Conservation (phyloP, 1,284 basidiomycete species). For the Marasmius tenuissimus region DNA sequence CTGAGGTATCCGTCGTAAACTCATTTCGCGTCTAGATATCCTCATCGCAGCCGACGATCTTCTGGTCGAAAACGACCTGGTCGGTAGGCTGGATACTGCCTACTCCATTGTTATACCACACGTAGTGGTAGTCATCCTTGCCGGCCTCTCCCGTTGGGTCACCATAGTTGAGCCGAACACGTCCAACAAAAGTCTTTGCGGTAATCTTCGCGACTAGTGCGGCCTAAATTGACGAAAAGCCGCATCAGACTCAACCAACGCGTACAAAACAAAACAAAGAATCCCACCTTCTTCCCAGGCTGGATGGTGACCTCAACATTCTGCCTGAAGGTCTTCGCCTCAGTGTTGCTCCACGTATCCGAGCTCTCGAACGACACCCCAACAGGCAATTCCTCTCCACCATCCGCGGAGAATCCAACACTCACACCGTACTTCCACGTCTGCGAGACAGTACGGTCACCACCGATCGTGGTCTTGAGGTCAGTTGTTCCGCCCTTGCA, state of each 20-base stretch:
- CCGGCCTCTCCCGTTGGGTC: neutral
- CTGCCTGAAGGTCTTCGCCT: constrained; percentile 2
- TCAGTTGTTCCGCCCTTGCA: constrained; percentile 1
- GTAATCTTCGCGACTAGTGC: neutral
- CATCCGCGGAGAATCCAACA: neutral
- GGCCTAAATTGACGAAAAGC: neutral
- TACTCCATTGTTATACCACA: neutral
- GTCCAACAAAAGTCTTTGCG: neutral
- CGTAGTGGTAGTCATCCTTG: neutral
- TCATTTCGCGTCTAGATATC: neutral
- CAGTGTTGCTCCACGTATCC: constrained; percentile 1
- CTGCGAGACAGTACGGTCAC: neutral
- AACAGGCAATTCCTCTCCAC: neutral
- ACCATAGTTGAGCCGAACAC: neutral
- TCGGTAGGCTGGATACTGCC: constrained; percentile 1
- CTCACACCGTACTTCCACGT: constrained; percentile 3
- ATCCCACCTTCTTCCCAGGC: constrained; percentile 1
- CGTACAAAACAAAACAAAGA: neutral
- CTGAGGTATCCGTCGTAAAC: too few relatives aligned
- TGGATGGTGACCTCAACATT: neutral
- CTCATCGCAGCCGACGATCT: neutral
- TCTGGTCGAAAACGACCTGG: neutral
- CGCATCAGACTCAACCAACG: neutral
- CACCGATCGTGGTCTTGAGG: neutral
- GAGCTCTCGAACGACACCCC: neutral